Conservation (phyloP, 352 stramenopile species). For the Globisporangium splendens region DNA sequence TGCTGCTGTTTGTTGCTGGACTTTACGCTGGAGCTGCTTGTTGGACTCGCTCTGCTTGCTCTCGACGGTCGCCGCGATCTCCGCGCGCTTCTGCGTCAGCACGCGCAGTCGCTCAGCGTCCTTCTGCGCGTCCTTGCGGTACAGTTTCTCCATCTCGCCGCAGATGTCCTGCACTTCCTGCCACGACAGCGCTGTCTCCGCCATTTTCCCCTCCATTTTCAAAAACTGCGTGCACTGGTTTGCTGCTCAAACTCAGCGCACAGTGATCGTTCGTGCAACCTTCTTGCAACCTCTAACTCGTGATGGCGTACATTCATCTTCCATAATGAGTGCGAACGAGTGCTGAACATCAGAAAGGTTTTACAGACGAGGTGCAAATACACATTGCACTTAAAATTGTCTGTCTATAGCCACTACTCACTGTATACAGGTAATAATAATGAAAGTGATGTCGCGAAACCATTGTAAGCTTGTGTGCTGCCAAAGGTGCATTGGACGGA, state of each 20-base stretch:
- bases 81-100: constrained; percentile 55
- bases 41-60: constrained; percentile 41
- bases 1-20: too few species aligned
- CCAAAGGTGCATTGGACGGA: not conserved
- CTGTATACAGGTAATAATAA: too few species aligned
- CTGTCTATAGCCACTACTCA: too few species aligned
- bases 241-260: constrained; percentile 4
- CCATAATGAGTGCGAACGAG: not conserved
- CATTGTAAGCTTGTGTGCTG: constrained; percentile 1
- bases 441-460: not conserved
- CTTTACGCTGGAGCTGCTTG: constrained; percentile 54
- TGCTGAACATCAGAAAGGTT: not conserved
- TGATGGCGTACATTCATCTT: not conserved
- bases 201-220: constrained; percentile 26
- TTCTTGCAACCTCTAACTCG: constrained; percentile 20
- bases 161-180: constrained; percentile 68
- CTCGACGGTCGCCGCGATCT: constrained; percentile 46
- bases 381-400: not conserved
- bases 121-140: constrained; percentile 52
- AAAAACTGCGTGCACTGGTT: constrained; percentile 3
- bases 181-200: constrained; percentile 40
- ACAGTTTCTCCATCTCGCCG: constrained; percentile 58
- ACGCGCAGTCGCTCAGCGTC: constrained; percentile 52
- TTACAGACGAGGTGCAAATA: too few species aligned
- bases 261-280: constrained; percentile 12